Evolutionary conservation across 2,329 filamentous ascomycete species (phyloP).

Genomic region (Coniochaeta ligniaria): DNA sequence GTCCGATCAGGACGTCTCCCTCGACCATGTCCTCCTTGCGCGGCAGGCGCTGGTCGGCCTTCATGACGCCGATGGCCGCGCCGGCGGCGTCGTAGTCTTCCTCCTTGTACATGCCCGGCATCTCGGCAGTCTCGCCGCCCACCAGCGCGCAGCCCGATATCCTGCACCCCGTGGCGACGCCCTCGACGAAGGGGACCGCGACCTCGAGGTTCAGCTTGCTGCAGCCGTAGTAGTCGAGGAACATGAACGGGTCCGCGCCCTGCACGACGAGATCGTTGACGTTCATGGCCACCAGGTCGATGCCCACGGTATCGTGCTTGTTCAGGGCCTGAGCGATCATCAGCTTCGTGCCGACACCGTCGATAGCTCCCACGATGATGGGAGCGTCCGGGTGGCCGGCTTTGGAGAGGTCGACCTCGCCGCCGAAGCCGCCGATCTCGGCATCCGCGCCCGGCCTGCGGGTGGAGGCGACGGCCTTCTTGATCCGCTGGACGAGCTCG

Average conservation of each 20-base stretch:
- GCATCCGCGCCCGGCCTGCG: slow-evolving; percentile 81
- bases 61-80: slow-evolving; percentile 79
- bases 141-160: slow-evolving; percentile 83
- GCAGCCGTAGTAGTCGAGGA: slow-evolving; percentile 97
- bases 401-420: slow-evolving; percentile 69
- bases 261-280: slow-evolving; percentile 97
- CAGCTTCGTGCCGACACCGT: slow-evolving; percentile 94
- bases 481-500: slow-evolving; percentile 85
- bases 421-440: slow-evolving; percentile 92
- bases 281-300: slow-evolving; percentile 98
- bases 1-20: slow-evolving; percentile 80
- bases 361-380: slow-evolving; percentile 86
- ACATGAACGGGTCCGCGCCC: slow-evolving; percentile 89
- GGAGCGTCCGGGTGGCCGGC: slow-evolving; percentile 70
- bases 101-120: slow-evolving; percentile 87
- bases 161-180: slow-evolving; percentile 81
- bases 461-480: slow-evolving; percentile 79
- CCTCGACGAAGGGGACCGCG: slow-evolving; percentile 81
- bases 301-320: slow-evolving; percentile 90
- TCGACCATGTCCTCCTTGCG: slow-evolving; percentile 66
- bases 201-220: slow-evolving; percentile 73
- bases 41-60: slow-evolving; percentile 63
- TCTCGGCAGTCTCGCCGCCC: slow-evolving; percentile 97
- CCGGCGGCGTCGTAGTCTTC: slow-evolving; percentile 93
- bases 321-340: slow-evolving; percentile 87